phyloP scores from a whole-genome alignment of 129 eudicot species.

The Glebionis coronaria region DNA sequence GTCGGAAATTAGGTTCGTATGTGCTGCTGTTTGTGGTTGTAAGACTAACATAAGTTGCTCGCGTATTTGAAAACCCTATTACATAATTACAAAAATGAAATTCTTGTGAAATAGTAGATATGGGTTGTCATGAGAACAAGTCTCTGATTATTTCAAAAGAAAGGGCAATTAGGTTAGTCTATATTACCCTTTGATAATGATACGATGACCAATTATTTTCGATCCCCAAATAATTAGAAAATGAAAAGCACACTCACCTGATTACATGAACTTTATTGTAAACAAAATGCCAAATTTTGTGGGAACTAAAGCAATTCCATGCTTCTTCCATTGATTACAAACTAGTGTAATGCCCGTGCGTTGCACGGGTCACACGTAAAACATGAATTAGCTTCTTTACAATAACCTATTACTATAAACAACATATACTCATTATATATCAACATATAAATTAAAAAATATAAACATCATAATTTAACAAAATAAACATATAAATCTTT shows the following conservation, averaged over 20 bases:
- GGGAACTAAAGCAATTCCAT: constrained; percentile 91
- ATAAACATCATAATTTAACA: too few relatives aligned
- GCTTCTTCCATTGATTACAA: constrained; percentile 88
- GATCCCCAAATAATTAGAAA: too few relatives aligned
- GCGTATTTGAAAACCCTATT: neutral
- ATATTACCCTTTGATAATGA: constrained; percentile 89
- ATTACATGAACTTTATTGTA: constrained; percentile 83
- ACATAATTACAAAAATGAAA: neutral
- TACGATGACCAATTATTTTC: constrained; percentile 77
- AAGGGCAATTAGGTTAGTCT: constrained; percentile 87
- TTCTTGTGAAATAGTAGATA: neutral
- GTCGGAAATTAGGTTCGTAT: neutral
- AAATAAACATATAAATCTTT: too few relatives aligned
- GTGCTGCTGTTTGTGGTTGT: neutral
- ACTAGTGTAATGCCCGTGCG: too few relatives aligned
- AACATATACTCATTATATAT: too few relatives aligned
- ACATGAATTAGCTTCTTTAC: too few relatives aligned
- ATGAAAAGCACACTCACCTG: constrained; percentile 44
- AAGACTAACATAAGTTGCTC: neutral
- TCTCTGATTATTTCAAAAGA: too few relatives aligned
- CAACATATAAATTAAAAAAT: too few relatives aligned
- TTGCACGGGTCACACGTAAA: too few relatives aligned
- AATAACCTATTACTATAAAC: too few relatives aligned
- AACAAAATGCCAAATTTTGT: constrained; percentile 92
- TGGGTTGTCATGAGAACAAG: too few relatives aligned